Base-by-base conservation (phyloP, 768 basidiomycete genomes). In the Gyrodon lividus region DNA sequence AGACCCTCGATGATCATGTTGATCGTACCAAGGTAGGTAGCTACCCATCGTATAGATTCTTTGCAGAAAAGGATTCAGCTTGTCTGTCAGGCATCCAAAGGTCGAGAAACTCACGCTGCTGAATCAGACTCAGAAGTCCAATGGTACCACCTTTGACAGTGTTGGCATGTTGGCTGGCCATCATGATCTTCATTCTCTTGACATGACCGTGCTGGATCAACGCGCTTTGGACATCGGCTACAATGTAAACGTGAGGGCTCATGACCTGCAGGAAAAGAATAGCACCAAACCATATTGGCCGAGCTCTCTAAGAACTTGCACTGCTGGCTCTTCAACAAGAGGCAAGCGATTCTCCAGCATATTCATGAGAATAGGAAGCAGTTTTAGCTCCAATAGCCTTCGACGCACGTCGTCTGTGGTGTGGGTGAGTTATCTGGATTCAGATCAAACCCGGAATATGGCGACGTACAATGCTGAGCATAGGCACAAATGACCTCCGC, bases 341-440 rank as follows among this genome's bases (percentile, higher is more conserved):
- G 50, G 35, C 2, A 48, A 34, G 24, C 50, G 50, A 38, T 51
- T 22, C 20, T 48, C 34, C 46, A 48, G 31, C 50, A 51, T 51
- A 16, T 51, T 16, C 46, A 51, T 5, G 16, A 51, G 10, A 33
- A 49, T 37, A 16, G 17, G 37, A 51, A 16, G 13, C 22, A 38
- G 7, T 38, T 35, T 35, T 31, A 26, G 17, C 13, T 2, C 20
- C 17, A 7, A 23, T 17, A 51, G 37, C 23, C 0, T 9, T n/a
- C 26, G 13, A 6, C 50, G 50, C 23, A 51, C 35, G 2, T 3
- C 6, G 2, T 22, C 50, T 51, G 19, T 2, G 50, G 22, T 6
- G 6, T 12, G 12, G 34, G 3, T 22, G 7, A 48, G 13, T 48
- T 31, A 7, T 16, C 23, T 35, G 9, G 5, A 26, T 4, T 48